Conservation (phyloP, 805 yeast species). For the Candida parachauliodes region DNA sequence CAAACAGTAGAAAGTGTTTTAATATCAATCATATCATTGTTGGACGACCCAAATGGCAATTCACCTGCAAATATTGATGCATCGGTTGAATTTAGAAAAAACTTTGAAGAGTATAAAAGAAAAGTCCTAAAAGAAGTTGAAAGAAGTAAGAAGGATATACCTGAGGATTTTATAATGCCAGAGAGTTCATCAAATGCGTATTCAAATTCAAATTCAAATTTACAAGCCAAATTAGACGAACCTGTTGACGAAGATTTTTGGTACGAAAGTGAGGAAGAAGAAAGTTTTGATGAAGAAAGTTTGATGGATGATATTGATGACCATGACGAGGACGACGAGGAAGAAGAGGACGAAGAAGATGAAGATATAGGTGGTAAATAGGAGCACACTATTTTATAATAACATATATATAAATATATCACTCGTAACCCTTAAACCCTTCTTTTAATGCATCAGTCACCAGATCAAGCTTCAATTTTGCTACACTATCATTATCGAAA, state of each 20-base stretch:
- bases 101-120: conserved; percentile 70
- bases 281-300: conserved; percentile 45
- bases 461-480: conserved; percentile 34
- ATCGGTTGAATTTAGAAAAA: conserved; percentile 82
- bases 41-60: conserved; percentile 89
- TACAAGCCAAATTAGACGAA: conserved; percentile 45
- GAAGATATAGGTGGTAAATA: conserved; percentile 23
- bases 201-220: conserved; percentile 27
- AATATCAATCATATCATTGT: conserved; percentile 81
- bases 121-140: conserved; percentile 80
- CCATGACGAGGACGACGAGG: conserved; percentile 58
- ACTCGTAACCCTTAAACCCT: conserved; percentile 32
- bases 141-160: conserved; percentile 79
- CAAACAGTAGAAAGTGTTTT: conserved; percentile 90
- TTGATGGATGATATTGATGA: conserved; percentile 46
- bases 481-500: conserved; percentile 24
- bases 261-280: conserved; percentile 59
- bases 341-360: conserved; percentile 52
- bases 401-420: neutral
- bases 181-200: conserved; percentile 50
- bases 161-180: conserved; percentile 82
- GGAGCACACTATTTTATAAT: neutral
- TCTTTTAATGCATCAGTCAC: conserved; percentile 24
- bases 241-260: conserved; percentile 79
- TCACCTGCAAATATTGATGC: conserved; percentile 98